Evolutionary conservation across 1,284 basidiomycete genomes (phyloP).

Genomic region (Papiliotrema fonsecae): DNA sequence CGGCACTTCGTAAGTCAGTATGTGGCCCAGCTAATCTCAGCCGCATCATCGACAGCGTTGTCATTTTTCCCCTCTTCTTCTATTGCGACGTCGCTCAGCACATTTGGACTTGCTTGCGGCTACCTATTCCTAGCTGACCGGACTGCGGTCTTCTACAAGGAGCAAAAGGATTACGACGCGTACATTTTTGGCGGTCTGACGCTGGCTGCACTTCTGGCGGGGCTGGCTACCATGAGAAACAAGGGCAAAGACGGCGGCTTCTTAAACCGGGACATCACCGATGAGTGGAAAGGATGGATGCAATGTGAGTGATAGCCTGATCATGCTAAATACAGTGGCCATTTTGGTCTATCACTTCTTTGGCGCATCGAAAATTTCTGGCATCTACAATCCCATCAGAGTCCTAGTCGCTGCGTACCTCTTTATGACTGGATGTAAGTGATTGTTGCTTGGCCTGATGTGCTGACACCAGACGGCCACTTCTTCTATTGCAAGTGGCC

Average conservation of each 20-base stretch:
- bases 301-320: slow-evolving; percentile 57
- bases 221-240: slow-evolving; percentile 62
- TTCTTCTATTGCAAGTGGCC: slow-evolving; percentile 42
- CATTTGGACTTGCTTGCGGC: slow-evolving; percentile 62
- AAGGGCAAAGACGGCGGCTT: slow-evolving; percentile 71
- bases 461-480: slow-evolving; percentile 34
- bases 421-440: slow-evolving; percentile 56
- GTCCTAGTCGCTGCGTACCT: slow-evolving; percentile 82
- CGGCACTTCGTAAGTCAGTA: slow-evolving; percentile 37
- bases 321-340: slow-evolving; percentile 54
- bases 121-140: slow-evolving; percentile 74
- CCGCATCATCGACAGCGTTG: slow-evolving; percentile 35
- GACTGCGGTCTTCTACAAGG: slow-evolving; percentile 76
- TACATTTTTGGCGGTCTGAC: slow-evolving; percentile 62
- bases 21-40: slow-evolving; percentile 6
- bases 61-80: slow-evolving; percentile 48
- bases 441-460: no score
- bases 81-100: slow-evolving; percentile 50
- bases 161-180: slow-evolving; percentile 73
- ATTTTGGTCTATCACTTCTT: slow-evolving; percentile 86
- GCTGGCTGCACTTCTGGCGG: slow-evolving; percentile 56
- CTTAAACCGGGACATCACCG: slow-evolving; percentile 82
- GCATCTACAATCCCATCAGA: slow-evolving; percentile 83
- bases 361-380: slow-evolving; percentile 77
- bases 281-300: slow-evolving; percentile 98